Evolutionary conservation across 441 rosid species (phyloP).

Genomic region (Kokia cookei): DNA sequence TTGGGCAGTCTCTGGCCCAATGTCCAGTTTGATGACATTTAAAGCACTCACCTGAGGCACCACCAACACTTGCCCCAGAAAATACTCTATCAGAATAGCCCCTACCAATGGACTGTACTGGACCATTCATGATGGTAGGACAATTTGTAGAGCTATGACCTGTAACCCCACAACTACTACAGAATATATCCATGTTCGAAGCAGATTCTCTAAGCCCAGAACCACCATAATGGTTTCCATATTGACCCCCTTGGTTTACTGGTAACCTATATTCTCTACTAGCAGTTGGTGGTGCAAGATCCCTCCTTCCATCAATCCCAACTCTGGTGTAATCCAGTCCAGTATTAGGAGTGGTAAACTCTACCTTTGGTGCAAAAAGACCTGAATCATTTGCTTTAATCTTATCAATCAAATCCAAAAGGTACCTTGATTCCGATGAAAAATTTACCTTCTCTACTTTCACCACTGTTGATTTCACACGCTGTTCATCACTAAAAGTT

Average conservation of each 20-base stretch:
- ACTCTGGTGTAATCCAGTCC: slow-evolving; percentile 16
- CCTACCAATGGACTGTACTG: slow-evolving; percentile 34
- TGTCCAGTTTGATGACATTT: slow-evolving; percentile 16
- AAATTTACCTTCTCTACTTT: slow-evolving; percentile 66
- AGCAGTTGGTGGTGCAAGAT: slow-evolving; percentile 22
- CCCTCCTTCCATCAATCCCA: slow-evolving; percentile 30
- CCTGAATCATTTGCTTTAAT: slow-evolving; percentile 31
- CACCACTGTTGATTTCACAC: slow-evolving; percentile 73
- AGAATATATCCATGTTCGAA: slow-evolving; percentile 22
- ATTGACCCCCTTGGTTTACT: slow-evolving; percentile 36
- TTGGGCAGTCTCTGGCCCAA: slow-evolving; percentile 14
- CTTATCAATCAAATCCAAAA: slow-evolving; percentile 57
- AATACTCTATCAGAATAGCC: slow-evolving; percentile 22
- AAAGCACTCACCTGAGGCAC: slow-evolving; percentile 8
- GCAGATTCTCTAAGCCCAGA: slow-evolving; percentile 24
- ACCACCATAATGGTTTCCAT: slow-evolving; percentile 35
- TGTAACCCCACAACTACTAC: slow-evolving; percentile 52
- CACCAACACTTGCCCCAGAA: slow-evolving; percentile 23
- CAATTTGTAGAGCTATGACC: slow-evolving; percentile 66
- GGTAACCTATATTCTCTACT: slow-evolving; percentile 28
- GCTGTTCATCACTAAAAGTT: slow-evolving; percentile 76
- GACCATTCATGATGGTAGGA: slow-evolving; percentile 59
- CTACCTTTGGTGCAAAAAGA: slow-evolving; percentile 24
- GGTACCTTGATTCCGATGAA: slow-evolving; percentile 52
- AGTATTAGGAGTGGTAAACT: slow-evolving; percentile 16